Percentiles rank a stretch among this genome's conserved stretches.
These are phyloP conservation scores for Dendrobium nobile DNA, from an alignment of 106 monocot species.

Conservation along the genomic window DNA sequence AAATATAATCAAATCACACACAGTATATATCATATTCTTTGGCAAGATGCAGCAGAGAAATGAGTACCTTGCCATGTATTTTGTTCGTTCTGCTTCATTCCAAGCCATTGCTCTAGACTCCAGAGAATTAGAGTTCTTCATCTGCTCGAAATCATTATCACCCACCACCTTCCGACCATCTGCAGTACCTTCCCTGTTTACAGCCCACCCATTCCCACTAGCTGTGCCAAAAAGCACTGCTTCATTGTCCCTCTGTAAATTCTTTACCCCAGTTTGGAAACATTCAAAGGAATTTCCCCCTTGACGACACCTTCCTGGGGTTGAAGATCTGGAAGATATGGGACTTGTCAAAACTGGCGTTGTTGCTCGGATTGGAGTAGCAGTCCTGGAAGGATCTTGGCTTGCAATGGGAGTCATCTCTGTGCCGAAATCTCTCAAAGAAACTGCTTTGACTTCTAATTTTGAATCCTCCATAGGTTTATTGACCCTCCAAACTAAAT, in stretches of 20 bases:
- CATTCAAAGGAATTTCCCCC: constrained; percentile 13
- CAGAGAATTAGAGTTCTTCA: constrained; percentile 26
- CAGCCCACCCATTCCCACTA: constrained; percentile 8
- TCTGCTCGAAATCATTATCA: not conserved
- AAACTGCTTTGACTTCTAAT: constrained; percentile 35
- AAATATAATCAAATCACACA: not conserved
- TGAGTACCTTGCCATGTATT: constrained; percentile 65
- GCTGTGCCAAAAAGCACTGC: constrained; percentile 5
- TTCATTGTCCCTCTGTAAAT: constrained; percentile 30
- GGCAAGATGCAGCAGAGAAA: not conserved
- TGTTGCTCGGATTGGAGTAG: constrained; percentile 57
- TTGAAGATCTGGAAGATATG: constrained; percentile 57
- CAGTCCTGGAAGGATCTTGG: constrained; percentile 74
- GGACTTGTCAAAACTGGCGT: constrained; percentile 68
- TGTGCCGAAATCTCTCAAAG: constrained; percentile 84
- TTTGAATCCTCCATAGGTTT: constrained; percentile 25
- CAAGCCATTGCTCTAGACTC: constrained; percentile 62
- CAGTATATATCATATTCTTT: not conserved
- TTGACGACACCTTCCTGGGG: constrained; percentile 31
- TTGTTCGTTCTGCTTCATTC: constrained; percentile 74
- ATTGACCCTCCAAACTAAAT: constrained; percentile 15
- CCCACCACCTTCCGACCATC: not conserved
- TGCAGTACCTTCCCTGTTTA: not conserved
- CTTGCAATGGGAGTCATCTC: constrained; percentile 96
- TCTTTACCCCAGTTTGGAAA: constrained; percentile 5